These are phyloP conservation scores for Aspergillus pseudoterreus DNA, from an alignment of 2,329 filamentous ascomycete genomes.

Conservation along the genomic window DNA sequence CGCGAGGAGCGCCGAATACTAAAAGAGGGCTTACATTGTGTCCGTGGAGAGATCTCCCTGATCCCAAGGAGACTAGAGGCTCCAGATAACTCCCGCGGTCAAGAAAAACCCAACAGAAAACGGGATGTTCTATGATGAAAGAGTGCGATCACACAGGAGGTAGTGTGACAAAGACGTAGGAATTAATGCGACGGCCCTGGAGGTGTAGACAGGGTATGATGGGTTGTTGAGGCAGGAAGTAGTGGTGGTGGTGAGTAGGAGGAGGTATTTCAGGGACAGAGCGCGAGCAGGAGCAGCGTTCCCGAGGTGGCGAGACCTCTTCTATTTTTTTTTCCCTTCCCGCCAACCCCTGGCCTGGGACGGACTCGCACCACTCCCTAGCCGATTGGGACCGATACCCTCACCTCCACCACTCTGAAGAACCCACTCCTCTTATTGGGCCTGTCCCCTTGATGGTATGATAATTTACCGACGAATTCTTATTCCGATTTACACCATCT, in stretches of 20 bases:
- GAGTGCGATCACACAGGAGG: too few species aligned
- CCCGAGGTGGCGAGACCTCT: constrained; percentile 35
- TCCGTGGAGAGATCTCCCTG: background rate
- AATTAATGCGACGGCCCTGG: too few species aligned
- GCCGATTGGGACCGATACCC: constrained; percentile 26
- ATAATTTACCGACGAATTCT: constrained; percentile 1
- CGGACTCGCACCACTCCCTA: constrained; percentile 29
- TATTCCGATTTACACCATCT: background rate
- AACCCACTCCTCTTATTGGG: background rate
- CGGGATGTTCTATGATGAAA: background rate
- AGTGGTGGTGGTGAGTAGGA: constrained; percentile 2
- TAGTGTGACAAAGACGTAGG: too few species aligned
- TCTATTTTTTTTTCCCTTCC: constrained; percentile 15
- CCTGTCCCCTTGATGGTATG: constrained; percentile 3
- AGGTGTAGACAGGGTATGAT: background rate
- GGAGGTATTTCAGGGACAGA: constrained; percentile 19
- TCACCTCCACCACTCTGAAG: background rate
- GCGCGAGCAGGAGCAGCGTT: constrained; percentile 20
- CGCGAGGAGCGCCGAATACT: background rate
- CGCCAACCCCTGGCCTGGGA: constrained; percentile 12
- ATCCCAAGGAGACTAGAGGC: background rate
- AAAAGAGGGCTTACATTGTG: constrained; percentile 19
- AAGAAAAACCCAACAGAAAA: background rate
- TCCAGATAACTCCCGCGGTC: background rate
- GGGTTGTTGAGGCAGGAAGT: background rate